Conservation (phyloP, 2,329 filamentous ascomycete species). For the Laburnicola sp. region DNA sequence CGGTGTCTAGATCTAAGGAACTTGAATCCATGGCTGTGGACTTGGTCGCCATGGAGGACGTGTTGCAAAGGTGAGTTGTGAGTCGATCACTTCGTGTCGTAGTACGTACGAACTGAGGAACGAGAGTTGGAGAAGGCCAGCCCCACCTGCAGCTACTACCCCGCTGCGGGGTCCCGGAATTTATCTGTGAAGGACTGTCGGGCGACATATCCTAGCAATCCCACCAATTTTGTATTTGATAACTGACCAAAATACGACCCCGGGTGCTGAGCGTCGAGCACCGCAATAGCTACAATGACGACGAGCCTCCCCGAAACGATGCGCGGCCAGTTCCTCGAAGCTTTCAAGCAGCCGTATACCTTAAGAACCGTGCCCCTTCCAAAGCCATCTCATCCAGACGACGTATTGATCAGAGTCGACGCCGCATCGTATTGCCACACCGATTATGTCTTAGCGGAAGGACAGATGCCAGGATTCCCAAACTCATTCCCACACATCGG, state of each 20-base stretch:
- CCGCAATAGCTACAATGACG: constrained; percentile 17
- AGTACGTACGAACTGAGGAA: constrained; percentile 15
- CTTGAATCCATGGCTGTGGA: constrained; percentile 6
- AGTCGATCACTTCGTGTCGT: constrained; percentile 1
- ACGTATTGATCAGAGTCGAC: constrained; percentile 52
- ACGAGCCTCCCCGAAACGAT: constrained; percentile 32
- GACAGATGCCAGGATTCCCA: constrained; percentile 33
- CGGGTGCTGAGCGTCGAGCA: background rate
- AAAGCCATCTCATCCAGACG: constrained; percentile 33
- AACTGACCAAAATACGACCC: background rate
- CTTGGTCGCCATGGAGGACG: background rate
- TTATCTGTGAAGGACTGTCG: background rate
- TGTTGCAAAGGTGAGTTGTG: background rate
- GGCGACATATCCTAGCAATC: background rate
- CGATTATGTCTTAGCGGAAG: constrained; percentile 44
- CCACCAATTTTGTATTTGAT: background rate
- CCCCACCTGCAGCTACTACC: constrained; percentile 30
- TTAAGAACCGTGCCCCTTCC: constrained; percentile 46
- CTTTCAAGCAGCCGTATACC: constrained; percentile 49
- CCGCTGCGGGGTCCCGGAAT: constrained; percentile 31
- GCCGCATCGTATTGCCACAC: constrained; percentile 56
- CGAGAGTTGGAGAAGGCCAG: constrained; percentile 7
- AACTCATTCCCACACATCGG: constrained; percentile 50
- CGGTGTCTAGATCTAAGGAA: constrained; percentile 1
- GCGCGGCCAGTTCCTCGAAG: constrained; percentile 48